Conservation (phyloP, 1,284 basidiomycete species). For the Trichosporon faecale region DNA sequence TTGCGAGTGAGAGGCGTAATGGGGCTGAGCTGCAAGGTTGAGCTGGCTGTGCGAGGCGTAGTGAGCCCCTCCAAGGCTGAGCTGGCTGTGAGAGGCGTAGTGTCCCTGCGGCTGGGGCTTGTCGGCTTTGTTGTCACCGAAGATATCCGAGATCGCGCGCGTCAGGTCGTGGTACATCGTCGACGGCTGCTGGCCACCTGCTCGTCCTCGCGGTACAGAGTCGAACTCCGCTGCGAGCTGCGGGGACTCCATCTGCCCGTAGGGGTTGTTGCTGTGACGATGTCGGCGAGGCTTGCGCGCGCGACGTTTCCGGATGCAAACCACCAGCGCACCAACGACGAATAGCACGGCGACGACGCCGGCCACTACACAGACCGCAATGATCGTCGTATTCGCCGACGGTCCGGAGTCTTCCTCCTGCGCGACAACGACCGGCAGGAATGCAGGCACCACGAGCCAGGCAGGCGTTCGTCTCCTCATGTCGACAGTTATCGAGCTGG, state of each 20-base stretch:
- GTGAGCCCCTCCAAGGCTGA: neutral
- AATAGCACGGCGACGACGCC: neutral
- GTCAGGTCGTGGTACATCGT: constrained; percentile 5
- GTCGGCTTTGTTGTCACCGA: neutral
- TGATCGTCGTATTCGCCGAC: neutral
- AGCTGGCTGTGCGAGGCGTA: neutral
- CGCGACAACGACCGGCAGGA: neutral
- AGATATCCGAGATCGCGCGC: constrained; percentile 7
- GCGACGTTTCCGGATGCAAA: neutral
- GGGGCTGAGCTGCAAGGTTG: neutral
- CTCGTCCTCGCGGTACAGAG: neutral
- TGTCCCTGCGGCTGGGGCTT: neutral
- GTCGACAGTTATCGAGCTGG: neutral
- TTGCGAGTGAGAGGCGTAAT: neutral
- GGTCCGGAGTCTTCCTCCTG: neutral
- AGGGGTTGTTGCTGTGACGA: neutral
- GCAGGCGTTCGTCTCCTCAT: neutral
- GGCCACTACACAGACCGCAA: neutral
- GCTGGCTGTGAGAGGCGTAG: neutral
- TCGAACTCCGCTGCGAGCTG: neutral
- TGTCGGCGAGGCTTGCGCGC: neutral
- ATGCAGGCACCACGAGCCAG: neutral
- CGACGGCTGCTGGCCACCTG: constrained; percentile 2
- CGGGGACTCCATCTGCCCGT: neutral
- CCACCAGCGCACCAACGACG: neutral